Base-by-base conservation (phyloP, 2,329 filamentous ascomycete genomes). In the Talaromyces sp. region DNA sequence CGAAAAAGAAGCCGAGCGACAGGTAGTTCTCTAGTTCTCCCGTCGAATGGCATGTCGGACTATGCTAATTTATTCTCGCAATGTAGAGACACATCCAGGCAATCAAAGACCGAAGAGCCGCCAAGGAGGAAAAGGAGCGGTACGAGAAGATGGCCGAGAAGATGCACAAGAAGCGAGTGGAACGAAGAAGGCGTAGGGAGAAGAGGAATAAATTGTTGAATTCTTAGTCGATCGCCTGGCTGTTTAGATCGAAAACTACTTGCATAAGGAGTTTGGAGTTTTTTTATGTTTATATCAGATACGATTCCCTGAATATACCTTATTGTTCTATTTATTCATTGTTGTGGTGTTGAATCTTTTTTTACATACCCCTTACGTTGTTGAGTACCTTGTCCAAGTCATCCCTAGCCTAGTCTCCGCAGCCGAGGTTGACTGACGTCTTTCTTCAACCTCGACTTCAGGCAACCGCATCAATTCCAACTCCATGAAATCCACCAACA, bases 81-180 rank as follows among this genome's bases (percentile, higher is more conserved):
- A 19, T 51, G 31, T 64, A 97, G 91, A 85, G 86, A 75, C 88
- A 89, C 70, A 88, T 95, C 63, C 86, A 93, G 74, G 85, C 85
- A 11, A 91, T 98, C 75, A 93, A 91, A 74, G 92, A 96, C 69
- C 93, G 90, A 79, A 87, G 92, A 71, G 90, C 88, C 22, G 91
- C 89, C 61, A 98, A 97, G 85, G 93, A 92, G 73, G 95, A 98
- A 83, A 93, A 91, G 79, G 92, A 93, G 74, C 85, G 94, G 71
- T 98, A 94, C 76, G 92, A 93, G 78, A 92, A 93, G 83, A 87
- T 99, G 87, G 94, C 93, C 22, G 92, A 93, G 81, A 98, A 95
- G 83, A 98, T 99, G 95, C 94, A 98, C 82, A 88, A 87, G 80
- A 98, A 97, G 85, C 86, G 93, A 68, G 90, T 98, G 13, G 95